Evolutionary conservation across 2,329 filamentous ascomycete species (phyloP).

Genomic region (Teratosphaeriaceae sp.): DNA sequence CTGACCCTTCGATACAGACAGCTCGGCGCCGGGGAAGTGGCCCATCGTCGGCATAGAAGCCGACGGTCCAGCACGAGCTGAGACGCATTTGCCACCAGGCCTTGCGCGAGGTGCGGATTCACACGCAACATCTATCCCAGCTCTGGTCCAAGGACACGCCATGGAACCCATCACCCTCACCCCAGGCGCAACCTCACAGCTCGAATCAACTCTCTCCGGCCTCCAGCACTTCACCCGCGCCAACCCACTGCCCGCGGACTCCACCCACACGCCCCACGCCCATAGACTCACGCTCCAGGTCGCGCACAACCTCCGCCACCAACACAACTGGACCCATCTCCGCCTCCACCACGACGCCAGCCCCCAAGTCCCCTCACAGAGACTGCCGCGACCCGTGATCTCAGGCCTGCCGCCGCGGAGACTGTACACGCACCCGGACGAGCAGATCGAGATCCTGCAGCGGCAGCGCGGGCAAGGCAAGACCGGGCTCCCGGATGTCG

Average conservation of each 20-base stretch:
- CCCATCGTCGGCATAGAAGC: too few species aligned
- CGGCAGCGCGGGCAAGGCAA: conserved; percentile 34
- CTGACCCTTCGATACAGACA: too few species aligned
- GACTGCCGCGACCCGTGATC: conserved; percentile 56
- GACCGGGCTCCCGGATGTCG: conserved; percentile 22
- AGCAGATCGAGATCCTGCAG: conserved; percentile 68
- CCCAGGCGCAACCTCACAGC: not conserved
- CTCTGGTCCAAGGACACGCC: too few species aligned
- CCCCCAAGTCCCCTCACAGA: conserved; percentile 11
- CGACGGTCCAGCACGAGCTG: too few species aligned
- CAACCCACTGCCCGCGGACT: not conserved
- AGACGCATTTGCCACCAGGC: too few species aligned
- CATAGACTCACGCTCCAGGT: conserved; percentile 54
- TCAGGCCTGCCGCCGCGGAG: conserved; percentile 66
- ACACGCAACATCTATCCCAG: too few species aligned
- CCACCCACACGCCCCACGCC: not conserved
- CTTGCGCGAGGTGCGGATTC: too few species aligned
- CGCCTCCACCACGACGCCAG: conserved; percentile 37
- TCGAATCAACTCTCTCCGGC: not conserved
- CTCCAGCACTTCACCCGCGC: conserved; percentile 1
- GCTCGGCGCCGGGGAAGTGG: too few species aligned
- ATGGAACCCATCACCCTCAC: too few species aligned
- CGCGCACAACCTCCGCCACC: conserved; percentile 63
- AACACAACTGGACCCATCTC: conserved; percentile 67
- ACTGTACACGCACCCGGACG: conserved; percentile 74